Conservation (phyloP, 768 basidiomycete species). For the Serendipita sp. region DNA sequence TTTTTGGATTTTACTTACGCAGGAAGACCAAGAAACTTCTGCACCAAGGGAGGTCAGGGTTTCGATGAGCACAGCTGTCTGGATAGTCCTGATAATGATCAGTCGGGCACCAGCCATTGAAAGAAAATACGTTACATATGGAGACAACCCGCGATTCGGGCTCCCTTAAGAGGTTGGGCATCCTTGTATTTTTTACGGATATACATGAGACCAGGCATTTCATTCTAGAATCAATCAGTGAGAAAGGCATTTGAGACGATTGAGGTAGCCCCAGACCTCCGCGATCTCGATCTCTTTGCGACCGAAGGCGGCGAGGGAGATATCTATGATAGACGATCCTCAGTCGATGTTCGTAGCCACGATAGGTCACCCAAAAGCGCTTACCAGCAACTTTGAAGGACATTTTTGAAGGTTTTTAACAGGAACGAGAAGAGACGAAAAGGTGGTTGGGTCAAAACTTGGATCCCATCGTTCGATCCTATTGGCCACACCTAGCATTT, state of each 20-base stretch:
- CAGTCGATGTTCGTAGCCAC: neutral
- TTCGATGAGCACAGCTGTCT: conserved; percentile 97
- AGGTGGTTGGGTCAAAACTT: conserved; percentile 11
- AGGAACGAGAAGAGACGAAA: conserved; percentile 14
- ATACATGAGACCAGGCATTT: conserved; percentile 94
- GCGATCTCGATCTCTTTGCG: conserved; percentile 99
- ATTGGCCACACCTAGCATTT: neutral
- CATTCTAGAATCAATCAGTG: conserved; percentile 37
- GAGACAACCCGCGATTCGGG: conserved; percentile 92
- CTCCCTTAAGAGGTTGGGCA: conserved; percentile 76
- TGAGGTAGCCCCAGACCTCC: conserved; percentile 43
- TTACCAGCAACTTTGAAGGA: conserved; percentile 82
- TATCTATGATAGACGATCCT: conserved; percentile 30
- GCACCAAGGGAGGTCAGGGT: conserved; percentile 90
- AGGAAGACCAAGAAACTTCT: conserved; percentile 97
- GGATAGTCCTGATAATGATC: conserved; percentile 63
- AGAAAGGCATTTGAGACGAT: conserved; percentile 9
- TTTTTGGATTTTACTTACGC: conserved; percentile 35
- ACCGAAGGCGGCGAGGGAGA: conserved; percentile 97
- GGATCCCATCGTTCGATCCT: conserved; percentile 1
- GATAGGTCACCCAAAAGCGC: conserved; percentile 8
- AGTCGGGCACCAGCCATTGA: conserved; percentile 5
- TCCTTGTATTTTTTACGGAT: conserved; percentile 73
- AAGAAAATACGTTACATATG: conserved; percentile 55
- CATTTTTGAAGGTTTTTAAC: conserved; percentile 28